A percentile compares a stretch with the other conserved stretches of the same genome.
These are phyloP conservation scores for Xanthoconium purpureum DNA, from an alignment of 768 basidiomycete species.

Conservation along the genomic window DNA sequence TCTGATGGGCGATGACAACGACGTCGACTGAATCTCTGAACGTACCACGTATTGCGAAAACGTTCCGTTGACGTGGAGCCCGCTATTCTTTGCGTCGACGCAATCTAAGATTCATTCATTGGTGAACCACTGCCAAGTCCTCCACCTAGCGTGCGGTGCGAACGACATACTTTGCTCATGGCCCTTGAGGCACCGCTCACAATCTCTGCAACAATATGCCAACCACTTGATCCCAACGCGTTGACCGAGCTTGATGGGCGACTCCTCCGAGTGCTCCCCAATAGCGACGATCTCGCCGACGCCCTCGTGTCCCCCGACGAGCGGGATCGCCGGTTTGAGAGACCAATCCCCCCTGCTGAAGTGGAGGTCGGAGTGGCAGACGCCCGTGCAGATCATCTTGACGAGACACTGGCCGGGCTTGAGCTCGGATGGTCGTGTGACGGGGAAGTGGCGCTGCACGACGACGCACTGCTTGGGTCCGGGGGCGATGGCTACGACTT, in stretches of 20 bases:
- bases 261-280: conserved; percentile 54
- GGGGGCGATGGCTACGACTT: conserved; percentile 41
- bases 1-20: background rate
- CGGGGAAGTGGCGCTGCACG: conserved; percentile 47
- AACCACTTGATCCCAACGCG: conserved; percentile 85
- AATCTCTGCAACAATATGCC: conserved; percentile 69
- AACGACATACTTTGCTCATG: conserved; percentile 61
- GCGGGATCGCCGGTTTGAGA: conserved; percentile 54
- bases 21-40: conserved; percentile 6
- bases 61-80: conserved; percentile 75
- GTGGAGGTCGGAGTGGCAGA: conserved; percentile 87
- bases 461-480: conserved; percentile 29
- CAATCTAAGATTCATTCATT: conserved; percentile 45
- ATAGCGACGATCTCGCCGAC: conserved; percentile 82
- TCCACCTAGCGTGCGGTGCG: no score
- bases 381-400: conserved; percentile 72
- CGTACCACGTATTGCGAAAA: conserved; percentile 66
- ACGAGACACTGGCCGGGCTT: conserved; percentile 70
- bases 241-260: conserved; percentile 70
- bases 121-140: background rate
- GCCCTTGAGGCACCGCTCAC: conserved; percentile 75
- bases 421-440: conserved; percentile 53
- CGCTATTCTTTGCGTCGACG: conserved; percentile 53
- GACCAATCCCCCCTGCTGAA: conserved; percentile 81
- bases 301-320: conserved; percentile 85